Percentiles rank a stretch among this genome's conserved stretches.
phyloP scores from a whole-genome alignment of 441 rosid genomes.

The Syzygium malaccense region DNA sequence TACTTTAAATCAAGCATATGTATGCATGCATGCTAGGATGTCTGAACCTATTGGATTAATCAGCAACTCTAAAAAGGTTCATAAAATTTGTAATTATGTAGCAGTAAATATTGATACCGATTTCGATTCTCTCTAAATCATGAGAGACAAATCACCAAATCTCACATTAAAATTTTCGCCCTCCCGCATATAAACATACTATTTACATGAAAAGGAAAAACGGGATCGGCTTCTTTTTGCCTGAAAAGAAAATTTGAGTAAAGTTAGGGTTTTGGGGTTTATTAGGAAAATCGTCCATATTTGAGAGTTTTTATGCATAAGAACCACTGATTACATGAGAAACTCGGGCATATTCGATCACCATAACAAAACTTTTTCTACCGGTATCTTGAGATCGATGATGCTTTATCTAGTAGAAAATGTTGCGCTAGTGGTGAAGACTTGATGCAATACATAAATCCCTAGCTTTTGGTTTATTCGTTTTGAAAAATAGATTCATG shows the following conservation, averaged over 20 bases:
- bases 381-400: background rate
- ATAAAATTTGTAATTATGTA: background rate
- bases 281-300: background rate
- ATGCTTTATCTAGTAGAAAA: background rate
- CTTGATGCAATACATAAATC: no score
- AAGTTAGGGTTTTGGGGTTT: background rate
- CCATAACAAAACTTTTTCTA: no score
- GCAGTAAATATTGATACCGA: accelerated
- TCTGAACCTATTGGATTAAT: background rate
- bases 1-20: background rate
- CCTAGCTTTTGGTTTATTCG: background rate
- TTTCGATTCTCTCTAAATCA: background rate
- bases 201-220: background rate
- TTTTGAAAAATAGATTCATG: no score
- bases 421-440: no score
- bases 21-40: background rate
- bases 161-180: background rate
- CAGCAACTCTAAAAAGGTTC: background rate
- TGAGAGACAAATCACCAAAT: background rate
- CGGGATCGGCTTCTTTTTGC: background rate
- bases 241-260: background rate
- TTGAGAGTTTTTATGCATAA: background rate
- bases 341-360: no score
- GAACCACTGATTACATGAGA: no score
- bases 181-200: background rate